These are phyloP conservation scores for Mycena olivaceomarginata DNA, from an alignment of 768 basidiomycete genomes.

Conservation along the genomic window DNA sequence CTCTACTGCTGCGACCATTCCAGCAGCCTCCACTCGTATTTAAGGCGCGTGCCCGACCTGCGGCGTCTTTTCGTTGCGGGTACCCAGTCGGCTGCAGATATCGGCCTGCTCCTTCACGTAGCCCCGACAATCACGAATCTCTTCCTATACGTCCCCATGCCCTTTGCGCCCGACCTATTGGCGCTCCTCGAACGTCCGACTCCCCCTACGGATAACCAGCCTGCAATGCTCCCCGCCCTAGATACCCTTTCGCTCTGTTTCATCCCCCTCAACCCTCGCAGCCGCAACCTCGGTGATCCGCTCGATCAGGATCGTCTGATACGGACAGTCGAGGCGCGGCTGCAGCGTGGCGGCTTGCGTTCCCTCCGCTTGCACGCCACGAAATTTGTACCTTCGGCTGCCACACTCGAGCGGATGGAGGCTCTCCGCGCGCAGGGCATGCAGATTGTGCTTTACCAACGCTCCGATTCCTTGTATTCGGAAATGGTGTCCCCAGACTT, in stretches of 20 bases:
- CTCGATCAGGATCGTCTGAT: conserved; percentile 14
- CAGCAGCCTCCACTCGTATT: neutral
- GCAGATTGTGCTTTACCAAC: neutral
- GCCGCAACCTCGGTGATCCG: neutral
- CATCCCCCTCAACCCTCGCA: neutral
- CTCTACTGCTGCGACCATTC: conserved; percentile 11
- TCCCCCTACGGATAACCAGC: neutral
- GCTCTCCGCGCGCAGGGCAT: conserved; percentile 18
- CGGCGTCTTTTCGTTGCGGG: conserved; percentile 13
- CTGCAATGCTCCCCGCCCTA: neutral
- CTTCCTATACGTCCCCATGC: neutral
- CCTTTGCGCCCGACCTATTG: neutral
- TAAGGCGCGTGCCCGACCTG: neutral
- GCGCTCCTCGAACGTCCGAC: conserved; percentile 2
- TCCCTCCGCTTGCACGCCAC: conserved; percentile 6
- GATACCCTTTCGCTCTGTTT: neutral
- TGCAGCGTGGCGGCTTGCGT: conserved; percentile 6
- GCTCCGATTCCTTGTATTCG: neutral
- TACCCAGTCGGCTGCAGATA: neutral
- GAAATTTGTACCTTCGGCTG: neutral
- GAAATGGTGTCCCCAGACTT: neutral
- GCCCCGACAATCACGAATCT: conserved; percentile 18
- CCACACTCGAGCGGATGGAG: conserved; percentile 17
- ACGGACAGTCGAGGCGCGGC: conserved; percentile 4
- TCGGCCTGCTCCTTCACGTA: conserved; percentile 13